Conservation (phyloP, 1,284 basidiomycete species). For the Ceratobasidium sp. region DNA sequence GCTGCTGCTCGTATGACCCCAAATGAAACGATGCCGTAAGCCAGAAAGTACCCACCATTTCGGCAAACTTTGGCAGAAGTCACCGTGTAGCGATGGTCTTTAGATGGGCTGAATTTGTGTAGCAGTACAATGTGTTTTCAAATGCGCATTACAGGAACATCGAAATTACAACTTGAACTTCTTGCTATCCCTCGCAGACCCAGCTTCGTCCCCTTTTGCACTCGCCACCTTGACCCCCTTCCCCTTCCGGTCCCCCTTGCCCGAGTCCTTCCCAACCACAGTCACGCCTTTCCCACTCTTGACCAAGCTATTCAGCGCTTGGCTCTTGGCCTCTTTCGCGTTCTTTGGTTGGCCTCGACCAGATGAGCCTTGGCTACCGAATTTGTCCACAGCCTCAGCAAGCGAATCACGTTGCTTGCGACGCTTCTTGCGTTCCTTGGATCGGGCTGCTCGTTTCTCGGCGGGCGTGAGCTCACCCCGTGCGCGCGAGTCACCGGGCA, state of each 20-base stretch:
- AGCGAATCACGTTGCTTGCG: constrained; percentile 75
- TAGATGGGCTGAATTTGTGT: background rate
- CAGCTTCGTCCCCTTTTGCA: constrained; percentile 3
- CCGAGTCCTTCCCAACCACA: constrained; percentile 73
- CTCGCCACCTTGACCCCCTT: constrained; percentile 21
- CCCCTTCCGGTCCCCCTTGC: constrained; percentile 4
- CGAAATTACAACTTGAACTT: constrained; percentile 17
- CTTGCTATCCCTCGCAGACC: constrained; percentile 24
- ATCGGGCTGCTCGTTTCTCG: constrained; percentile 77
- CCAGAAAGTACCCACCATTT: too few relatives aligned
- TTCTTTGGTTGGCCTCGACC: constrained; percentile 51
- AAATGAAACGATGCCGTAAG: too few relatives aligned
- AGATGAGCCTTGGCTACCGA: constrained; percentile 56
- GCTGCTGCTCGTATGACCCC: too few relatives aligned
- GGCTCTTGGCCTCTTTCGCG: constrained; percentile 81
- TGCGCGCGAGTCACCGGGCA: constrained; percentile 63
- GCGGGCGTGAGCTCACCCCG: constrained; percentile 83
- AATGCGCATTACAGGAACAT: background rate
- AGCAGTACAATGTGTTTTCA: background rate
- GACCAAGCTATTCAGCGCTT: constrained; percentile 76
- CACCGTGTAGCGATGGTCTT: too few relatives aligned
- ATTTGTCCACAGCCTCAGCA: constrained; percentile 71
- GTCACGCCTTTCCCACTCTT: constrained; percentile 87
- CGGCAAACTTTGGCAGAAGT: too few relatives aligned
- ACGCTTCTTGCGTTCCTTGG: constrained; percentile 77